phyloP scores from a whole-genome alignment of 2,329 filamentous ascomycete species.

The Hypocreales sp. region DNA sequence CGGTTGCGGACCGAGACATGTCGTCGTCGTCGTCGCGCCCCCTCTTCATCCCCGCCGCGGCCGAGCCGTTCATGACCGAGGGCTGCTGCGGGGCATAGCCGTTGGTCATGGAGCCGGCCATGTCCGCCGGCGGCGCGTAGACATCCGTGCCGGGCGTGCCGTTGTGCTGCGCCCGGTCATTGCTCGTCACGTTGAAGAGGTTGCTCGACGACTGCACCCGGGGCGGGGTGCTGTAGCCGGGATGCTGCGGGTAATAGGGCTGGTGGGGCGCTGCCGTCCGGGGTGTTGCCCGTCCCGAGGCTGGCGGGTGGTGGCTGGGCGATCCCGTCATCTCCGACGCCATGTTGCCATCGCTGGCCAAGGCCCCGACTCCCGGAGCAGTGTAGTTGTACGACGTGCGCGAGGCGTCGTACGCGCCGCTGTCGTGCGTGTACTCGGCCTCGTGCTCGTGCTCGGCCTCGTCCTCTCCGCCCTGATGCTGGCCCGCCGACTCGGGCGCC shows the following conservation, averaged over 20 bases:
- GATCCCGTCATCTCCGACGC: constrained; percentile 74
- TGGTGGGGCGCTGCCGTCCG: constrained; percentile 59
- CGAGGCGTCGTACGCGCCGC: constrained; percentile 55
- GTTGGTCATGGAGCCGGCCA: constrained; percentile 38
- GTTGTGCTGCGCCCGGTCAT: constrained; percentile 46
- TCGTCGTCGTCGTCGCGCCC: constrained; percentile 44
- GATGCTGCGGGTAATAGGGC: constrained; percentile 53
- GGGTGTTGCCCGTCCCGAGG: constrained; percentile 73
- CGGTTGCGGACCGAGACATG: constrained; percentile 43
- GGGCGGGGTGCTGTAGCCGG: constrained; percentile 67
- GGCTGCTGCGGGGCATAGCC: constrained; percentile 51
- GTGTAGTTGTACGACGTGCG: constrained; percentile 68
- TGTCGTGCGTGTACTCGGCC: constrained; percentile 76
- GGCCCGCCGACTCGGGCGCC: constrained; percentile 29
- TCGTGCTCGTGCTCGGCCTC: constrained; percentile 62
- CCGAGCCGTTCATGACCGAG: constrained; percentile 48
- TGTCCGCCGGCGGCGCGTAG: constrained; percentile 52
- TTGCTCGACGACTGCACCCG: constrained; percentile 59
- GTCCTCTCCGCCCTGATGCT: constrained; percentile 45
- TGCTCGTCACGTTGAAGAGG: constrained; percentile 80
- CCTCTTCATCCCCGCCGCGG: constrained; percentile 25
- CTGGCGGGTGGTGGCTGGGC: constrained; percentile 63
- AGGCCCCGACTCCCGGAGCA: constrained; percentile 46
- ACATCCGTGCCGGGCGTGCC: constrained; percentile 51
- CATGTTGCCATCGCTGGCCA: constrained; percentile 63